Conservation (phyloP, 495 filamentous ascomycete species). For the Neurospora sp. region DNA sequence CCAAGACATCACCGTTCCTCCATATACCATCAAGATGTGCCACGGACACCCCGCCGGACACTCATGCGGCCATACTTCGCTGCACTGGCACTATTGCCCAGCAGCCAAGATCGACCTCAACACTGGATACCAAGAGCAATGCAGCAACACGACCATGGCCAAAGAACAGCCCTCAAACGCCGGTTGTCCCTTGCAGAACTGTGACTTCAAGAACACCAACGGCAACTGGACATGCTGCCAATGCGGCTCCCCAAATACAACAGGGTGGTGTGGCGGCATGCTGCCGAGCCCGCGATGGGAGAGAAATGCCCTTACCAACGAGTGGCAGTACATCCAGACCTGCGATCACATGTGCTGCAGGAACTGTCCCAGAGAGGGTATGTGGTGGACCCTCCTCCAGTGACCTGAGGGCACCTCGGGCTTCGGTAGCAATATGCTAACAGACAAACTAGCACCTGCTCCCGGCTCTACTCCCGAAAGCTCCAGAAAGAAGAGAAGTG, state of each 20-base stretch:
- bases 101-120: constrained; percentile 30
- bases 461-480: constrained; percentile 3
- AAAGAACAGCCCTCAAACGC: constrained; percentile 25
- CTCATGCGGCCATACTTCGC: constrained; percentile 31
- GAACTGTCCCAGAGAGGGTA: constrained; percentile 27
- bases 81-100: constrained; percentile 35
- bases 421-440: neutral
- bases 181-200: constrained; percentile 30
- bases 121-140: constrained; percentile 32
- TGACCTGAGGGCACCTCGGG: neutral
- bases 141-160: constrained; percentile 29
- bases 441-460: neutral
- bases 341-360: constrained; percentile 36
- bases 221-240: constrained; percentile 35
- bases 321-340: constrained; percentile 25
- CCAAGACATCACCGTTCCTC: constrained; percentile 1
- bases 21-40: constrained; percentile 23
- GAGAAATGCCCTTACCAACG: constrained; percentile 24
- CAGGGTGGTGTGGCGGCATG: constrained; percentile 29
- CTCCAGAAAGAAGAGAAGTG: neutral
- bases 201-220: constrained; percentile 28
- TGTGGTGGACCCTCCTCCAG: constrained; percentile 2
- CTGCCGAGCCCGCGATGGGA: constrained; percentile 18
- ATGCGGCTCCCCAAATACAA: constrained; percentile 29
- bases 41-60: constrained; percentile 35